Base-by-base conservation (phyloP, 2,329 filamentous ascomycete species). In the Pseudogymnoascus sp. region DNA sequence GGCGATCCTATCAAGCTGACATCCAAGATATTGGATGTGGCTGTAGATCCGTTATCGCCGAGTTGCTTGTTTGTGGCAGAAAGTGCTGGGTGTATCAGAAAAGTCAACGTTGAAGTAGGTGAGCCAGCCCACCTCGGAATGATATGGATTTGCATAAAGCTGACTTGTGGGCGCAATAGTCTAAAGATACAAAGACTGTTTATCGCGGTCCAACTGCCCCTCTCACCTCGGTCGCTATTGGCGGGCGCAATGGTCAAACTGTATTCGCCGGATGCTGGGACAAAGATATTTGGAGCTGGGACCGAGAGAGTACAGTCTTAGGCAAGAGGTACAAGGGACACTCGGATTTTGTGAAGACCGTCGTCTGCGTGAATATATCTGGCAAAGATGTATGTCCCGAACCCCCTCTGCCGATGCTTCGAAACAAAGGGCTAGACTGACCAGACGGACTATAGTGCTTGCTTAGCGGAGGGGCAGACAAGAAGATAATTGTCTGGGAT, bases 221-320 rank as follows among this genome's bases (percentile, higher is more conserved):
- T 1, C 80, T 96, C 9, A 93, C 91, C 9, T 90, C 88, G 68
- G 76, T 96, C 28, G 85, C 89, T 15, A 79, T 91, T 36, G 87
- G 84, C 50, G 82, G 85, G 13, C 74, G 78, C 3, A 77, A 77
- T 26, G 80, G 79, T 65, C 76, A 74, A 61, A 88, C 82, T 1
- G 73, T 97, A 10, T 97, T 91, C 74, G 91, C 91, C 23, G 93
- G 93, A 35, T 95, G 88, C 65, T 99, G 95, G 95, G 93, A 99
- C 77, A 96, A 96, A 77, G 83, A 85, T 19, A 83, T 97, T 64
- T 96, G 92, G 87, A 89, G 88, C 33, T 97, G 91, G 89, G 82
- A 90, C 70, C 78, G 88, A 33, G 78, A 81, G 17, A 84, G 84
- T 3, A 80, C 79, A 47, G 74, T 79, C 31, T 76, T 78, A 1